These are phyloP conservation scores for Cladosporium halotolerans DNA, from an alignment of 2,329 filamentous ascomycete genomes.

Conservation along the genomic window DNA sequence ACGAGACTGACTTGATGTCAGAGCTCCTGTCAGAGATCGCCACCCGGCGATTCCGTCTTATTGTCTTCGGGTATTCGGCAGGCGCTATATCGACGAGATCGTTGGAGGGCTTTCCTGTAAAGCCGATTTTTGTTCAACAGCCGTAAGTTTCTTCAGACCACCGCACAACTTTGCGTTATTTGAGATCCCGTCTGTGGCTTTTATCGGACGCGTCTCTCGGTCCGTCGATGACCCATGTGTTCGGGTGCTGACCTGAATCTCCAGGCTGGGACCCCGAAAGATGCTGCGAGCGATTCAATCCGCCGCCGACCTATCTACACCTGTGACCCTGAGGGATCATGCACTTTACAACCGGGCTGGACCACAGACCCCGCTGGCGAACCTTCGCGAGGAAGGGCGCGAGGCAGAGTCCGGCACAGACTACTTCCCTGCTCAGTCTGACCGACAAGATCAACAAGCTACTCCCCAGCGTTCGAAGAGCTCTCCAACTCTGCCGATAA, in stretches of 20 bases:
- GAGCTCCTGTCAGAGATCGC: not conserved
- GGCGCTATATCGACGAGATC: not conserved
- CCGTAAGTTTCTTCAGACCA: not conserved
- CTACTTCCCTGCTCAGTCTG: too few relatives aligned
- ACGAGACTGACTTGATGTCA: not conserved
- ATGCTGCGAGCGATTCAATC: conserved; percentile 13
- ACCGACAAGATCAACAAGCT: too few relatives aligned
- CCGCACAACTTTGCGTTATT: not conserved
- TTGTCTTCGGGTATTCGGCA: conserved; percentile 8
- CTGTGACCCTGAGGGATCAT: too few relatives aligned
- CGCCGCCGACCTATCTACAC: not conserved
- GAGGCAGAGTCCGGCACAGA: too few relatives aligned
- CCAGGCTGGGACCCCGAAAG: conserved; percentile 18
- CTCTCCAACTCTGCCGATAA: too few relatives aligned
- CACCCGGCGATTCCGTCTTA: not conserved
- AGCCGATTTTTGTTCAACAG: conserved; percentile 14
- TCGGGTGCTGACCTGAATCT: too few relatives aligned
- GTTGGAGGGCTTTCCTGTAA: conserved; percentile 9
- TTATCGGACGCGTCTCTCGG: not conserved
- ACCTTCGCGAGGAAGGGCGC: too few relatives aligned
- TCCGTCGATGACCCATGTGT: too few relatives aligned
- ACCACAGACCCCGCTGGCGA: too few relatives aligned
- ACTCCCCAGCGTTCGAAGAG: too few relatives aligned
- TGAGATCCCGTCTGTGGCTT: not conserved
- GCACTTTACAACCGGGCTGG: too few relatives aligned